Evolutionary conservation across 768 basidiomycete genomes (phyloP).

Genomic region (Tylopilus plumbeoviolaceoides): DNA sequence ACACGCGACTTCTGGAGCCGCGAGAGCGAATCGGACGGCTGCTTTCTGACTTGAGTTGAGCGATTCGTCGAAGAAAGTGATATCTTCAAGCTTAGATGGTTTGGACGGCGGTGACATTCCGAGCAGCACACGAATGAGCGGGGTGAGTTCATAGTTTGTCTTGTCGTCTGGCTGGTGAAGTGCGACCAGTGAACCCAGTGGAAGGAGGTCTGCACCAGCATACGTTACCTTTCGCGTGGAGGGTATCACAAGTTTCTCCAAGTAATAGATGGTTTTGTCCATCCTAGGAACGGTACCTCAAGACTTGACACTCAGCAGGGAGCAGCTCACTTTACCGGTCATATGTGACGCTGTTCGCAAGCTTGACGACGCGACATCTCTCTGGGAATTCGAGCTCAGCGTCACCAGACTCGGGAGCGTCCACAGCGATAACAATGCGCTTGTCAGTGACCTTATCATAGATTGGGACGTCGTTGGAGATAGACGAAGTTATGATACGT

Average conservation of each 20-base stretch:
- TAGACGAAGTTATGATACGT: neutral
- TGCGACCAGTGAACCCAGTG: neutral
- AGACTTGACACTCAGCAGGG: neutral
- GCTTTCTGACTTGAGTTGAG: conserved; percentile 83
- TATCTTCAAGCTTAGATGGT: conserved; percentile 31
- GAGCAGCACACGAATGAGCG: conserved; percentile 66
- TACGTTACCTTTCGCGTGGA: conserved; percentile 22
- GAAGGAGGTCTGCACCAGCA: neutral
- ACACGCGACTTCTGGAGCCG: conserved; percentile 78
- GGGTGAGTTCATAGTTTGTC: conserved; percentile 39
- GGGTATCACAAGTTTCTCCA: conserved; percentile 45
- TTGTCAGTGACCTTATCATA: conserved; percentile 67
- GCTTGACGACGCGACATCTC: conserved; percentile 77
- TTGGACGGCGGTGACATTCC: conserved; percentile 53
- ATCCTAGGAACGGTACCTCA: conserved; percentile 51
- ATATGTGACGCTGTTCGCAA: conserved; percentile 90
- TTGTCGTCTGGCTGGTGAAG: conserved; percentile 37
- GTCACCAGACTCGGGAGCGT: conserved; percentile 52
- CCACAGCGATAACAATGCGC: conserved; percentile 75
- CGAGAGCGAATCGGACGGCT: conserved; percentile 81
- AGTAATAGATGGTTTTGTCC: conserved; percentile 73
- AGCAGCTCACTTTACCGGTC: conserved; percentile 51
- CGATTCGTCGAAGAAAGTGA: conserved; percentile 68
- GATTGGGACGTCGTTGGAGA: neutral
- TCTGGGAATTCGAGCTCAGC: conserved; percentile 81